Percentiles rank a stretch among this genome's conserved stretches.
phyloP scores from a whole-genome alignment of 2,329 filamentous ascomycete species.

The Epichloe sp. region DNA sequence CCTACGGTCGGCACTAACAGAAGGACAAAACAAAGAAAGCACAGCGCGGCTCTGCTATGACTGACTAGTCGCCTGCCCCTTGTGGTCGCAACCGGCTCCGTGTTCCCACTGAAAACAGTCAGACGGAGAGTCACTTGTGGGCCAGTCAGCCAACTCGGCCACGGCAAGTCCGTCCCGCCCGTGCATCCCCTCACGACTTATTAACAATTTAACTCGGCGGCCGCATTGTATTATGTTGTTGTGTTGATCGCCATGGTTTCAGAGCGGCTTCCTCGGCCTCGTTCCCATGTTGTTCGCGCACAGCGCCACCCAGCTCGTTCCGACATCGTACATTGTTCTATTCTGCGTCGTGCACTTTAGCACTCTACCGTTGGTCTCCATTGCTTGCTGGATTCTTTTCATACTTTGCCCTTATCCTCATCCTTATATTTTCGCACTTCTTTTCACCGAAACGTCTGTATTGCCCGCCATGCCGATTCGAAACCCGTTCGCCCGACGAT shows the following conservation, averaged over 20 bases:
- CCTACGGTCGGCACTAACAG: background rate
- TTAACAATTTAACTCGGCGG: background rate
- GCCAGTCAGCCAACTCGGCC: background rate
- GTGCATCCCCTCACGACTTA: background rate
- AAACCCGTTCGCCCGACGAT: slow-evolving; percentile 55
- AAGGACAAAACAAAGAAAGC: background rate
- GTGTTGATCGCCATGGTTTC: too few relatives aligned
- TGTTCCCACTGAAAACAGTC: background rate
- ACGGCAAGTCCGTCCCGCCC: background rate
- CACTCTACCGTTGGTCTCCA: background rate
- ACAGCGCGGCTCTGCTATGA: background rate
- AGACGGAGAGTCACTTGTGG: background rate
- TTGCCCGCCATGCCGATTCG: slow-evolving; percentile 49
- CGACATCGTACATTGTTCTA: background rate
- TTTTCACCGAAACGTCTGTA: background rate
- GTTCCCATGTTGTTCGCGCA: background rate
- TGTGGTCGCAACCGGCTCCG: background rate
- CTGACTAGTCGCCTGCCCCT: background rate
- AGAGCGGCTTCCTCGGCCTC: background rate
- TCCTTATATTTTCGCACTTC: background rate
- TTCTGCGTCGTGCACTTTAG: background rate
- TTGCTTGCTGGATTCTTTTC: background rate
- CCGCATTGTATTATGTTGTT: too few relatives aligned
- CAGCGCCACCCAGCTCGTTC: background rate
- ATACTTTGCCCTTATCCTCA: background rate